Evolutionary conservation across 2,329 filamentous ascomycete genomes (phyloP).

Genomic region (Karstenula rhodostoma): DNA sequence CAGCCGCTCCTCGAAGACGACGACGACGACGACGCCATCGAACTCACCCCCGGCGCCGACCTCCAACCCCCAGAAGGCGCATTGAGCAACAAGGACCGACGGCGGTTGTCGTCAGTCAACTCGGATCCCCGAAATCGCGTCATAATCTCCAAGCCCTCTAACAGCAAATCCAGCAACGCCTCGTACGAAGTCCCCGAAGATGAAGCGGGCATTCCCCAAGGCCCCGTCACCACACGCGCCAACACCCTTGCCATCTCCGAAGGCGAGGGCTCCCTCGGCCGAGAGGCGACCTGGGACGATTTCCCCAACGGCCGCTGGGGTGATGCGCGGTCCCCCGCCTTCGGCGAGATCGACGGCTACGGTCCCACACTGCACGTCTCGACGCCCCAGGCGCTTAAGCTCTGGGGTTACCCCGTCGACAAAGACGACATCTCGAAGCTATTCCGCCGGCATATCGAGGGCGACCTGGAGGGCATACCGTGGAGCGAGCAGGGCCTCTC

Average conservation of each 20-base stretch:
- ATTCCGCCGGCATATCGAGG: constrained; percentile 82
- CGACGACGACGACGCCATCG: constrained; percentile 59
- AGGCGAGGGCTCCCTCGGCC: constrained; percentile 85
- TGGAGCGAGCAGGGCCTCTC: constrained; percentile 93
- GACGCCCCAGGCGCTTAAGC: constrained; percentile 78
- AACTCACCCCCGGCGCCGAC: constrained; percentile 53
- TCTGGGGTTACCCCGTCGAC: constrained; percentile 83
- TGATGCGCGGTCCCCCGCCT: constrained; percentile 84
- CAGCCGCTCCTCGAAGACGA: constrained; percentile 50
- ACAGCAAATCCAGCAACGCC: constrained; percentile 60
- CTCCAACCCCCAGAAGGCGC: constrained; percentile 40
- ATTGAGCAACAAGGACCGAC: constrained; percentile 46
- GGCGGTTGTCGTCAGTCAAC: constrained; percentile 79
- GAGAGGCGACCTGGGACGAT: constrained; percentile 98
- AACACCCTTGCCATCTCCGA: constrained; percentile 94
- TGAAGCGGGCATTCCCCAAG: constrained; percentile 78
- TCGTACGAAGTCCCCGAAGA: constrained; percentile 73
- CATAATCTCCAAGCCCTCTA: constrained; percentile 73
- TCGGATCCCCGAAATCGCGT: constrained; percentile 88
- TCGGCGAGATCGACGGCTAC: constrained; percentile 97
- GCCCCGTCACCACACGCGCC: constrained; percentile 75
- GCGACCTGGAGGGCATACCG: constrained; percentile 81
- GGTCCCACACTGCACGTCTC: constrained; percentile 94
- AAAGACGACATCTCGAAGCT: constrained; percentile 77
- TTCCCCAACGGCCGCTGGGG: constrained; percentile 97